Base-by-base conservation (phyloP, 768 basidiomycete genomes). In the Rhizopogon vinicolor region DNA sequence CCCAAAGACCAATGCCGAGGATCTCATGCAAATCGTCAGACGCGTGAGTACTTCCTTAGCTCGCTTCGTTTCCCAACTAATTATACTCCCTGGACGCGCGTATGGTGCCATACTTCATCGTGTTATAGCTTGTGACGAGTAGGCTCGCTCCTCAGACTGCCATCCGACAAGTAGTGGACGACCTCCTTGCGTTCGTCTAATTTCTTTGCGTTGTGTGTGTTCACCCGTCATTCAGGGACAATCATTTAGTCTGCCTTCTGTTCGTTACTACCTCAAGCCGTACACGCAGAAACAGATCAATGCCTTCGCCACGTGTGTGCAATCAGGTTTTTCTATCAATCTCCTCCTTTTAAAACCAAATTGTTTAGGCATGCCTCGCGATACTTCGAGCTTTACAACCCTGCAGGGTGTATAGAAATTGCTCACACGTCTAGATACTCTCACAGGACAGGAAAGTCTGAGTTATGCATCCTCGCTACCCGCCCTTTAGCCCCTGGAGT, bases 351-450 rank as follows among this genome's bases (percentile, higher is more conserved):
- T 58, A 41, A 44, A 63, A 58, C 57, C 67, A 59, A 60, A 62
- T 58, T 63, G 25, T 67, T 57, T 63, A 93, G 91, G 51, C 91
- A 93, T 67, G 91, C 89, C 41, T 91, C 89, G 43, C 88, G 91
- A 37, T 93, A 93, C 70, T 86, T 93, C 63, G 91, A 93, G 66
- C 80, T 93, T 43, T 93, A 93, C 70, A 78, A 89, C 62, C 89
- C 91, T 33, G 79, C 80, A 10, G 92, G 91, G 49, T 84, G 80
- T 55, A 92, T 93, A 60, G 91, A 93, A 74, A 91, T 93, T 59
- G 85, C 91, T 3, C 90, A 91, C 71, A 93, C 91, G 0, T 91
- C 89, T 29, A 84, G 91, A 28, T 93, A 93, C 68, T 85, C 91
- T 41, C 86, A 91, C 72, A 82, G 81, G 57, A 93, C 91, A 31